Evolutionary conservation across 192 early-diverging fungal species (phyloP), one percentile per base, ranked within the genome.

Genomic region (Dimargaris xerosporica): DNA sequence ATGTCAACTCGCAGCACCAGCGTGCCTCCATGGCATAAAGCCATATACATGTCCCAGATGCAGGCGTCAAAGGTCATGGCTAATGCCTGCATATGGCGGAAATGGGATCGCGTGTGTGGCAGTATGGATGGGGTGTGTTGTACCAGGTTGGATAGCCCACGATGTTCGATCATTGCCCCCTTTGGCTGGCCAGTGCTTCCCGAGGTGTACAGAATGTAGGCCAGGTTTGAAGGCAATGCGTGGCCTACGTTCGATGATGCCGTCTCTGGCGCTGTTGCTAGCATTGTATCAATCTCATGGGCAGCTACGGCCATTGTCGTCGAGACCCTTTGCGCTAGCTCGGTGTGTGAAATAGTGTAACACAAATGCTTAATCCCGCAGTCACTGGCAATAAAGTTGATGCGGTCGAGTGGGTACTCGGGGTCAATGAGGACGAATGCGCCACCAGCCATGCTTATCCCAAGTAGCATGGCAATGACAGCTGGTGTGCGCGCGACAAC

Each of bases 201-300:
- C 31, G 56, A 59, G 56, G 56, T 59, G 34, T 59, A 59, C 56
- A 59, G 31, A 16, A 59, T 29, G 34, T 59, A 59, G 31, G 31
- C 56, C 31, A 59, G 19, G 29, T 59, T 34, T n/a, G n/a, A n/a
- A n/a, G n/a, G n/a, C n/a, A n/a, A n/a, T n/a, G n/a, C n/a, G n/a
- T n/a, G n/a, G n/a, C n/a, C n/a, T n/a, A n/a, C n/a, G n/a, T n/a
- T n/a, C n/a, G n/a, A n/a, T n/a, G n/a, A n/a, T n/a, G n/a, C n/a
- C n/a, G n/a, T n/a, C n/a, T n/a, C n/a, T n/a, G n/a, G n/a, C n/a
- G n/a, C n/a, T n/a, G n/a, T n/a, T n/a, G n/a, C n/a, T n/a, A n/a
- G n/a, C n/a, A n/a, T n/a, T n/a, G n/a, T n/a, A n/a, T n/a, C n/a
- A n/a, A n/a, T n/a, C n/a, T n/a, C n/a, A n/a, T n/a, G n/a, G n/a